phyloP scores from a whole-genome alignment of 768 basidiomycete genomes.

The Tephrocybe rancida region DNA sequence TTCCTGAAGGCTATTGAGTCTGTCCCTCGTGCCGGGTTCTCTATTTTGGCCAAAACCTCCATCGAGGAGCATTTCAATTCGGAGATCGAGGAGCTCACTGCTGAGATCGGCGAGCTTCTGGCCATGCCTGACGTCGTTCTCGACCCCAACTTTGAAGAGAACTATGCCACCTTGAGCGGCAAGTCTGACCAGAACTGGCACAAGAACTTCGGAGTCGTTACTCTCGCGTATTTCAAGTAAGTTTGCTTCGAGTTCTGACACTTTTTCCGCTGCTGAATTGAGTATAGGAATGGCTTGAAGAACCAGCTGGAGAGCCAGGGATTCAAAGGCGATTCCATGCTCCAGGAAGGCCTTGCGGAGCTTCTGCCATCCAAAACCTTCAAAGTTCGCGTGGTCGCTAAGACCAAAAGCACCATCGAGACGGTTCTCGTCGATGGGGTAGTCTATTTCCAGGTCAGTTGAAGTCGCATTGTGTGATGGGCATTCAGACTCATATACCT shows the following conservation, averaged over 20 bases:
- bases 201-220: conserved; percentile 25
- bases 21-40: conserved; percentile 34
- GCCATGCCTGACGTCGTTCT: conserved; percentile 34
- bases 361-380: conserved; percentile 35
- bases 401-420: conserved; percentile 28
- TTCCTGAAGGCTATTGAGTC: conserved; percentile 34
- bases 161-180: conserved; percentile 29
- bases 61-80: conserved; percentile 34
- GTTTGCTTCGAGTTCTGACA: not conserved
- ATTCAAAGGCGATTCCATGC: conserved; percentile 39
- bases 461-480: not conserved
- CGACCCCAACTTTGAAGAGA: conserved; percentile 40
- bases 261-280: not conserved
- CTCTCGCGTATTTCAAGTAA: conserved; percentile 31
- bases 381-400: conserved; percentile 36
- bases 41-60: conserved; percentile 23
- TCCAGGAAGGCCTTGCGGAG: conserved; percentile 42
- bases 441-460: conserved; percentile 35
- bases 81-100: conserved; percentile 29
- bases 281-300: conserved; percentile 30
- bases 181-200: conserved; percentile 33
- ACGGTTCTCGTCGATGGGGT: conserved; percentile 35
- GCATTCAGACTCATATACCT: not conserved
- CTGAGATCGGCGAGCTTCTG: conserved; percentile 31
- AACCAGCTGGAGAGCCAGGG: conserved; percentile 32